phyloP scores from a whole-genome alignment of 371 early-diverging fungal species.

The Paramicrosporidium saccamoebae region DNA sequence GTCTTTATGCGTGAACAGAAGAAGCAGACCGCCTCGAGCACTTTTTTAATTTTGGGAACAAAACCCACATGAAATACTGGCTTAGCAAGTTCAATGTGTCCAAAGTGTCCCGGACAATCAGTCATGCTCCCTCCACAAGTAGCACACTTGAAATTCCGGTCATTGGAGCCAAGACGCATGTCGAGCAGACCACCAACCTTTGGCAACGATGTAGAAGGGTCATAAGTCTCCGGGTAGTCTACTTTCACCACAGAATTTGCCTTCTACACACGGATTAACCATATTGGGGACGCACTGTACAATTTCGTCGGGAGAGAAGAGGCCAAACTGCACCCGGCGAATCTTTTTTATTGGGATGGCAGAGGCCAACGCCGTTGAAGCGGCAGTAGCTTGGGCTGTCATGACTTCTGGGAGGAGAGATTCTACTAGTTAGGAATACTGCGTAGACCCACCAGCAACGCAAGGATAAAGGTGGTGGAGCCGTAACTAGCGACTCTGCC shows the following conservation, averaged over 20 bases:
- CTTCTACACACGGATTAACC: conserved; percentile 27
- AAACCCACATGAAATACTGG: conserved; percentile 88
- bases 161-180: conserved; percentile 93
- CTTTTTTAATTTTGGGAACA: conserved; percentile 69
- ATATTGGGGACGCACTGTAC: conserved; percentile 10
- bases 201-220: conserved; percentile 56
- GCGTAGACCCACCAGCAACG: too few species aligned
- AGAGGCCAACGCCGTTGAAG: too few species aligned
- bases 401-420: too few species aligned
- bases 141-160: conserved; percentile 86
- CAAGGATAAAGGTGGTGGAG: too few species aligned
- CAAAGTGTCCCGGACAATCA: conserved; percentile 97
- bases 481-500: too few species aligned
- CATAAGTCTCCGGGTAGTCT: conserved; percentile 77
- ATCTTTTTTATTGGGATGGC: too few species aligned
- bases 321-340: conserved; percentile 94
- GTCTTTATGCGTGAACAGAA: conserved; percentile 88
- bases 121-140: conserved; percentile 89
- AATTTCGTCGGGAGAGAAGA: conserved; percentile 77
- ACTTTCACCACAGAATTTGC: conserved; percentile 84
- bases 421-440: too few species aligned
- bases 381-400: too few species aligned
- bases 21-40: conserved; percentile 94
- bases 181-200: conserved; percentile 75
- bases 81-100: conserved; percentile 90